phyloP scores from a whole-genome alignment of 495 filamentous ascomycete species.

The Oleoguttula mirabilis region DNA sequence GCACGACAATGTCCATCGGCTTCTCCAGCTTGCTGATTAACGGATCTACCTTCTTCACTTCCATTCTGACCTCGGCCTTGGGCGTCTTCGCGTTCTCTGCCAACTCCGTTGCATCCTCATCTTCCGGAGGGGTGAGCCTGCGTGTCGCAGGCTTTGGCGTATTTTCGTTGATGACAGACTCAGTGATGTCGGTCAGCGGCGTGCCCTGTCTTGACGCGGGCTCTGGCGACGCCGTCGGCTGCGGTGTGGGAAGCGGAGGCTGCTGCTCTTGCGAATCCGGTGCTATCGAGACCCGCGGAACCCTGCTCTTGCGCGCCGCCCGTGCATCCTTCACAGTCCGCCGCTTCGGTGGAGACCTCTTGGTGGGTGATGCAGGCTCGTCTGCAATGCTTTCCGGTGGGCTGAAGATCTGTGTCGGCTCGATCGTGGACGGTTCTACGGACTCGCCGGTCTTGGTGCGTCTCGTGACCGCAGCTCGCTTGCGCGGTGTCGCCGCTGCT shows the following conservation, averaged over 20 bases:
- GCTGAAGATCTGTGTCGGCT: conserved; percentile 49
- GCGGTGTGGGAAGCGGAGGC: conserved; percentile 41
- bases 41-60: conserved; percentile 55
- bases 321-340: conserved; percentile 45
- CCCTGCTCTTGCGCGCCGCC: conserved; percentile 42
- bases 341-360: conserved; percentile 54
- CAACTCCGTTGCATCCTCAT: conserved; percentile 4
- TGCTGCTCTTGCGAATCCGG: conserved; percentile 21
- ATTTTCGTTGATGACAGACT: conserved; percentile 51
- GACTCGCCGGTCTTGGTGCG: conserved; percentile 34
- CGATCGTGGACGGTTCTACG: conserved; percentile 47
- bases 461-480: conserved; percentile 21
- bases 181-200: conserved; percentile 69
- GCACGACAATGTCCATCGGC: conserved; percentile 89
- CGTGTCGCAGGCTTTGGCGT: conserved; percentile 21
- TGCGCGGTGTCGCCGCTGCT: conserved; percentile 22
- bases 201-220: conserved; percentile 42
- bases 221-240: conserved; percentile 38
- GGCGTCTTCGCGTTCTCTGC: conserved; percentile 11
- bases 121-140: conserved; percentile 7
- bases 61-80: conserved; percentile 12
- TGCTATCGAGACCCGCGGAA: conserved; percentile 28
- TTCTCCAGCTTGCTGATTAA: conserved; percentile 66
- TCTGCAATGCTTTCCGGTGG: conserved; percentile 42
- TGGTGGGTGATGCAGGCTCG: conserved; percentile 51